phyloP scores from a whole-genome alignment of 768 basidiomycete genomes.

The Kondoa subrosea region DNA sequence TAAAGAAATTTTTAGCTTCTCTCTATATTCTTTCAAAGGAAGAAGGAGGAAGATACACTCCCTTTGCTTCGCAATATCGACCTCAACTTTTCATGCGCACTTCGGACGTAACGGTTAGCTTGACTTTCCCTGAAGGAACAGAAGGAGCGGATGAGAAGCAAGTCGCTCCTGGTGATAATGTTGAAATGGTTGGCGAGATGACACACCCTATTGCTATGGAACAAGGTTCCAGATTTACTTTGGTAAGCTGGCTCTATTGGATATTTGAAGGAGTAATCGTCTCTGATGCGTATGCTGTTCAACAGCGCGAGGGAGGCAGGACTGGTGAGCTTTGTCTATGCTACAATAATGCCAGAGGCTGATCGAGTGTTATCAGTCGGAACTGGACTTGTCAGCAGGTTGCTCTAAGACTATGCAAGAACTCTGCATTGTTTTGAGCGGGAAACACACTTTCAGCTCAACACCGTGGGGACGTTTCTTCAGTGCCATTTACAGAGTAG shows the following conservation, averaged over 20 bases:
- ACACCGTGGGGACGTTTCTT: too few relatives aligned
- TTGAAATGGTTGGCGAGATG: slow-evolving; percentile 74
- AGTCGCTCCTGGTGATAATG: slow-evolving; percentile 96
- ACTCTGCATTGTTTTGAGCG: not conserved
- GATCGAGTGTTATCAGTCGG: too few relatives aligned
- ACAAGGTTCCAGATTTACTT: slow-evolving; percentile 72
- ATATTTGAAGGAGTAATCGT: too few relatives aligned
- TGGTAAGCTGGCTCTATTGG: too few relatives aligned
- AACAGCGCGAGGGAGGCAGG: too few relatives aligned
- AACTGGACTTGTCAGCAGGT: slow-evolving; percentile 59
- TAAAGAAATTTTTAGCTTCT: slow-evolving; percentile 85
- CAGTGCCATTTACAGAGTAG: too few relatives aligned
- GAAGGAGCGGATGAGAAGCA: slow-evolving; percentile 40
- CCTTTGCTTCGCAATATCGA: slow-evolving; percentile 74
- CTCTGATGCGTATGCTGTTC: too few relatives aligned
- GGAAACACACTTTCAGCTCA: too few relatives aligned
- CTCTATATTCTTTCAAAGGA: slow-evolving; percentile 80
- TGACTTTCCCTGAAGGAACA: slow-evolving; percentile 76
- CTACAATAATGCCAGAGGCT: too few relatives aligned
- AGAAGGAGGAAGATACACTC: slow-evolving; percentile 44
- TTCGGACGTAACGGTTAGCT: slow-evolving; percentile 68
- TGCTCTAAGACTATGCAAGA: not conserved
- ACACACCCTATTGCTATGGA: slow-evolving; percentile 73
- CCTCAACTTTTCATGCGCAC: slow-evolving; percentile 94
- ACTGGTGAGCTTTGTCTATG: too few relatives aligned